Base-by-base conservation (phyloP, 208 protist species). In the Crithidia bombi region DNA sequence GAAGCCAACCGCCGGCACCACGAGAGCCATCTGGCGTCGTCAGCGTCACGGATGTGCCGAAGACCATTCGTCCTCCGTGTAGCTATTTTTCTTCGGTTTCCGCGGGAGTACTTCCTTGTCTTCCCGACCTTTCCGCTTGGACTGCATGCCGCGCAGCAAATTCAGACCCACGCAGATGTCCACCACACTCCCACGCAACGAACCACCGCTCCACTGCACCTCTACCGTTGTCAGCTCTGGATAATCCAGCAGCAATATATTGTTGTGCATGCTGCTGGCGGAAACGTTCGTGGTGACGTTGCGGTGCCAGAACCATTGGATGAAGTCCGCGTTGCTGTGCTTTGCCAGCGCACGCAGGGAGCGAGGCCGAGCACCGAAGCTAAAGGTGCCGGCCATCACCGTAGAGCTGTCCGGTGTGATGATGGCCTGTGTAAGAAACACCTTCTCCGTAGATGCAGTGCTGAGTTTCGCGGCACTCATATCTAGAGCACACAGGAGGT, bases 201-300 rank as follows among this genome's bases (percentile, higher is more conserved):
- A 36, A 19, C 39, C 30, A 38, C 30, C 63, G 39, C 70, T 46
- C 50, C 35, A 36, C 28, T 36, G 17, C 35, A 77, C 46, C 3
- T 68, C 68, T 0, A 55, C 36, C 14, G 68, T 35, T 5, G 33
- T 44, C 12, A 71, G 33, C 32, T 82, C 61, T 3, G 62, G 77
- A 47, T 78, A 80, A 49, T 93, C 81, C 9, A 89, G 36, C 75
- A 87, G 63, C 1, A 87, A 58, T n/a, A 89, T 72, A 51, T 87
- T 86, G 1, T 76, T 30, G 64, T 82, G 82, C 25, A 73, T 65
- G 15, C 79, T 77, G 19, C n/a, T n/a, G 30, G 14, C 9, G 28
- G 12, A 0, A 38, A 41, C 7, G 9, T 14, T n/a, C 35, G 33
- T 25, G 5, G 21, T 17, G 68, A 61, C n/a, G 50, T 84, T 82